A percentile compares a stretch with the other conserved stretches of the same genome.
Evolutionary conservation across 2,329 filamentous ascomycete genomes (phyloP).

Genomic region (Biscogniauxia mediterranea): DNA sequence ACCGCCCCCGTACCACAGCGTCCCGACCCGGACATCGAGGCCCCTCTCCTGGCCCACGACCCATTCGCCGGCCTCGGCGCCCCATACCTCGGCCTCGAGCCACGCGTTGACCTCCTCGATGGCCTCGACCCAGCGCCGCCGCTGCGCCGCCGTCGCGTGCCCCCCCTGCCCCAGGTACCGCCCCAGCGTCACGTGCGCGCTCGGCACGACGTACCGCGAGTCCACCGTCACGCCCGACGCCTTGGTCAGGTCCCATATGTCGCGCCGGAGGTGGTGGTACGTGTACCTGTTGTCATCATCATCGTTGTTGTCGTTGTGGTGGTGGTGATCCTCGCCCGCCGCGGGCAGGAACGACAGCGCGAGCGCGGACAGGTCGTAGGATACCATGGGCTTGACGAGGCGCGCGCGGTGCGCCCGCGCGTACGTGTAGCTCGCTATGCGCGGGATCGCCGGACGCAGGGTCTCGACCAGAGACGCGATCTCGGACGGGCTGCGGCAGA

Average conservation of each 20-base stretch:
- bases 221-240: slow-evolving; percentile 66
- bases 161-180: slow-evolving; percentile 72
- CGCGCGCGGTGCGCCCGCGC: slow-evolving; percentile 67
- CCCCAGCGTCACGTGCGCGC: slow-evolving; percentile 83
- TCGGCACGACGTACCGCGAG: slow-evolving; percentile 83
- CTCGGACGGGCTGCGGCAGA: slow-evolving; percentile 69
- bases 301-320: slow-evolving; percentile 36
- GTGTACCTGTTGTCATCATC: slow-evolving; percentile 66
- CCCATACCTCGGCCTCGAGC: slow-evolving; percentile 72
- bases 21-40: slow-evolving; percentile 70
- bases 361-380: slow-evolving; percentile 81
- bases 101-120: slow-evolving; percentile 77
- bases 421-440: slow-evolving; percentile 65
- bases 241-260: slow-evolving; percentile 64
- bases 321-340: slow-evolving; percentile 55
- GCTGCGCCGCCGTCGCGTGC: slow-evolving; percentile 55
- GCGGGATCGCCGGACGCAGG: slow-evolving; percentile 55
- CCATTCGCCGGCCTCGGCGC: slow-evolving; percentile 66
- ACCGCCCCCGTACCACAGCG: slow-evolving; percentile 85
- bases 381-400: slow-evolving; percentile 78
- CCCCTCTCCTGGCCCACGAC: slow-evolving; percentile 83
- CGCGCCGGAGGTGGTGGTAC: slow-evolving; percentile 85
- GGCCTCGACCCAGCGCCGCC: slow-evolving; percentile 62
- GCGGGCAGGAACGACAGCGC: slow-evolving; percentile 87
- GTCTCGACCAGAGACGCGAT: slow-evolving; percentile 61